Percentiles rank a stretch among this genome's conserved stretches.
Conservation (phyloP, 106 monocot genomes). For the Cymbidium sinense region DNA sequence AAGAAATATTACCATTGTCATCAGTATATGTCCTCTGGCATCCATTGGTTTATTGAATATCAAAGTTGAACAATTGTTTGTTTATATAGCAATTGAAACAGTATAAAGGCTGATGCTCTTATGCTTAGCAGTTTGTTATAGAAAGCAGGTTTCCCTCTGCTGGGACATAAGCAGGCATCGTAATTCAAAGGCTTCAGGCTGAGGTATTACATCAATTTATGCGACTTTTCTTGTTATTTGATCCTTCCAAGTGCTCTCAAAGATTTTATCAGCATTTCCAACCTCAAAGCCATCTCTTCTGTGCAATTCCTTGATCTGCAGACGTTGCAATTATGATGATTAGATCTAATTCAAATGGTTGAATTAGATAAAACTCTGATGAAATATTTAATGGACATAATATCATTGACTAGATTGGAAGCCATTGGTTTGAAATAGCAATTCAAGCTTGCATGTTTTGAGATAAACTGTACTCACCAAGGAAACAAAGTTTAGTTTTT, state of each 20-base stretch:
- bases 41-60: not conserved
- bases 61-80: not conserved
- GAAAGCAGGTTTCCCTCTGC: not conserved
- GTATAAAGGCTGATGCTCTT: not conserved
- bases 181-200: not conserved
- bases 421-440: not conserved
- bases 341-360: not conserved
- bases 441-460: too few relatives aligned
- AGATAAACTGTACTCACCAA: too few relatives aligned
- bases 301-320: slow-evolving; percentile 78
- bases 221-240: slow-evolving; percentile 56
- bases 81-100: not conserved
- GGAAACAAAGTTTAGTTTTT: too few relatives aligned
- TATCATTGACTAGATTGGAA: not conserved
- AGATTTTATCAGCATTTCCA: slow-evolving; percentile 98
- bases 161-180: not conserved
- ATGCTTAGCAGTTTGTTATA: too few relatives aligned
- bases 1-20: too few relatives aligned
- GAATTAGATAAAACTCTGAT: not conserved
- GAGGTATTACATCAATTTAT: not conserved
- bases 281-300: slow-evolving; percentile 98
- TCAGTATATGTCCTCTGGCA: too few relatives aligned
- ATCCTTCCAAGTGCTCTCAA: slow-evolving; percentile 96
- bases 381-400: not conserved
- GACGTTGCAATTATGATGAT: not conserved